A percentile compares a stretch with the other conserved stretches of the same genome.
These are phyloP conservation scores for Pyricularia sp. DNA, from an alignment of 2,329 filamentous ascomycete species.

Conservation along the genomic window DNA sequence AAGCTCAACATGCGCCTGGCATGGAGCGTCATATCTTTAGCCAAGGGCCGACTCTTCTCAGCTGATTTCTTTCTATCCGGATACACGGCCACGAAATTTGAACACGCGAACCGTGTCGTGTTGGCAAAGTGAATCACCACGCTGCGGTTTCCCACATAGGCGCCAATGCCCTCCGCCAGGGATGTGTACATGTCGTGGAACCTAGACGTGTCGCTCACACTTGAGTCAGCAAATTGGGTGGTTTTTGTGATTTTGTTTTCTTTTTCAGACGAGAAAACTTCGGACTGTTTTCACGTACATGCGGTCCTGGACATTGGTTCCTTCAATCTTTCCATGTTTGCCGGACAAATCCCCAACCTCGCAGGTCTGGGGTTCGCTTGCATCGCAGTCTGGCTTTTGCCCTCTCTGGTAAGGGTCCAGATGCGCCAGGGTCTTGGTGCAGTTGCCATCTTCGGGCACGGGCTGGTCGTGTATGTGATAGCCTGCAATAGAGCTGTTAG, in stretches of 20 bases:
- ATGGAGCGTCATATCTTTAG: neutral
- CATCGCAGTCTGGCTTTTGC: conserved; percentile 48
- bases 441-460: conserved; percentile 56
- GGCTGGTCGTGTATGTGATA: conserved; percentile 61
- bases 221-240: neutral
- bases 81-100: conserved; percentile 36
- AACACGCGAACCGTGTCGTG: conserved; percentile 50
- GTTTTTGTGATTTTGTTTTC: too few species aligned
- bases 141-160: conserved; percentile 54
- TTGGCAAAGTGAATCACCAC: conserved; percentile 52
- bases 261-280: neutral
- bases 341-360: conserved; percentile 66
- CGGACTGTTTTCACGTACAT: neutral
- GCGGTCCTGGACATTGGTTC: conserved; percentile 11
- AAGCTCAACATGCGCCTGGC: neutral
- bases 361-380: conserved; percentile 45
- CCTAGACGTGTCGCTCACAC: conserved; percentile 25
- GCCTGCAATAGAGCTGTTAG: conserved; percentile 23
- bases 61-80: neutral
- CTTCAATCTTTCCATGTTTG: conserved; percentile 50
- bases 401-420: conserved; percentile 59
- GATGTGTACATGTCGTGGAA: conserved; percentile 42
- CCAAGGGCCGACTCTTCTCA: neutral
- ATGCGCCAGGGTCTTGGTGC: conserved; percentile 52
- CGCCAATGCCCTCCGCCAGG: conserved; percentile 31